Evolutionary conservation across 2,329 filamentous ascomycete genomes (phyloP).

Genomic region (Venturiaceae sp.): DNA sequence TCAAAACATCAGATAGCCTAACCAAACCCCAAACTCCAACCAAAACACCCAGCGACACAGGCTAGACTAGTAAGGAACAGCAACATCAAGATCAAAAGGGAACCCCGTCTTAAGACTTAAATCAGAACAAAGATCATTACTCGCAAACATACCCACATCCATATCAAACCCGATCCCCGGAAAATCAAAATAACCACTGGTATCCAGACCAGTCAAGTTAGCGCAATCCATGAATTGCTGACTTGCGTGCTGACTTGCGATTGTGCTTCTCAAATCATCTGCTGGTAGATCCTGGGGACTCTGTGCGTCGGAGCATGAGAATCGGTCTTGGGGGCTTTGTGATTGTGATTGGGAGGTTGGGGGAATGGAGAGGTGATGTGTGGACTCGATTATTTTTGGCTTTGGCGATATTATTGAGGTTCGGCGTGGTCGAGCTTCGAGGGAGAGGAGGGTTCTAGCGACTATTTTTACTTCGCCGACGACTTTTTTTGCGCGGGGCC

Average conservation of each 20-base stretch:
- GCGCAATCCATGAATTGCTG: not conserved
- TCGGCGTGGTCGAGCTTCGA: not conserved
- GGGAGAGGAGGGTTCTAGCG: conserved; percentile 31
- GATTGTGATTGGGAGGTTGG: not conserved
- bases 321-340: not conserved
- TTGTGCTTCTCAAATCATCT: not conserved
- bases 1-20: too few species aligned
- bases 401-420: not conserved
- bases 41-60: not conserved
- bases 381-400: not conserved
- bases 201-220: not conserved
- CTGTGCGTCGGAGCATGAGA: not conserved
- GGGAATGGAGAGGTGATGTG: not conserved
- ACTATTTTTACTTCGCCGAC: conserved; percentile 66
- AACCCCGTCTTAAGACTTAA: not conserved
- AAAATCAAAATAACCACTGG: not conserved
- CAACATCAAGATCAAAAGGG: not conserved
- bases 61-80: not conserved
- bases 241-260: too few species aligned
- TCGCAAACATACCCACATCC: not conserved
- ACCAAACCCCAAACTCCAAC: not conserved
- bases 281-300: not conserved
- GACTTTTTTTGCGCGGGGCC: conserved; percentile 61
- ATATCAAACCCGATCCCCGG: not conserved
- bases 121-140: not conserved